Base-by-base conservation (phyloP, 208 protist species). In the Sergeia podlipaevii region DNA sequence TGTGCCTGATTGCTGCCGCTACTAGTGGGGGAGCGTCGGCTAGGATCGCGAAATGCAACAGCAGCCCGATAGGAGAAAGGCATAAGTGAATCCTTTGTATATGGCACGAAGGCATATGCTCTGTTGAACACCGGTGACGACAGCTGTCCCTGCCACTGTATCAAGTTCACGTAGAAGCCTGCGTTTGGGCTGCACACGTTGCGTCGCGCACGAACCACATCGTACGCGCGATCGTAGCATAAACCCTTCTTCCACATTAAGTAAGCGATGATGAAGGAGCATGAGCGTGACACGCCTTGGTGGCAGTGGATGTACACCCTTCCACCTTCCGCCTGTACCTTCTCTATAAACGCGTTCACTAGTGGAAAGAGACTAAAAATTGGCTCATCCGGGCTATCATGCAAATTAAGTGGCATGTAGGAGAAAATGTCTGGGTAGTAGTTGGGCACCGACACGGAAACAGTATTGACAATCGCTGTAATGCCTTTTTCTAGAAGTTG, bases 291-390 rank as follows among this genome's bases (percentile, higher is more conserved):
- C 15, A 97, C 91, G 48, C 94, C 94, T 56, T 97, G 94, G 41
- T 98, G 92, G 60, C 96, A 98, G 67, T 98, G 96, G 29, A 98
- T 79, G 38, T 97, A 93, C 18, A 91, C 76, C 21, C 80, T 85
- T 0, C 93, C 93, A 4, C 43, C 30, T 18, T 58, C 72, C 17
- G 13, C 17, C 6, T 53, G 26, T 28, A 71, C 74, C 30, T 81
- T 48, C 51, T 97, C 84, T 13, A 98, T 84, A 47, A 94, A 96
- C 6, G 70, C 66, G 53, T 91, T 86, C 17, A 97, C 85, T 15
- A 91, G 44, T 11, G 85, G 78, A 49, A 97, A 87, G 24, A 98
- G 61, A n/a, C 79, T 80, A 33, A 89, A 84, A 36, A 98, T 89
- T 47, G 94, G 90, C 64, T 97, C 86, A 41, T 87, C 79, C 18